Conservation (phyloP, 306 rosid genomes). For the Vigna angularis region DNA sequence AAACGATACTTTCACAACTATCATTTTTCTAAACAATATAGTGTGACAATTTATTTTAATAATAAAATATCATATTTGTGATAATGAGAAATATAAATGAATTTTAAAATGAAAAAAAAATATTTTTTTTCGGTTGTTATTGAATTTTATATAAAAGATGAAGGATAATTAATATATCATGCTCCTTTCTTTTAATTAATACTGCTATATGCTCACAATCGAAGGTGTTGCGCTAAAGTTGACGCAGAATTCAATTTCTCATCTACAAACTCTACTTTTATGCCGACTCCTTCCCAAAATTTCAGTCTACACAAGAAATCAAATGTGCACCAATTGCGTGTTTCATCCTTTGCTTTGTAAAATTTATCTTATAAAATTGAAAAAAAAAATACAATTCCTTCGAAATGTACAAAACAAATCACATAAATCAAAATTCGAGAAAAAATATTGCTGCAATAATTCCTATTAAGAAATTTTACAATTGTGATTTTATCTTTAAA, state of each 20-base stretch:
- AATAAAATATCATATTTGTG: too few relatives aligned
- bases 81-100: too few relatives aligned
- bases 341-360: background rate
- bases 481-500: slow-evolving; percentile 23
- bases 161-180: too few relatives aligned
- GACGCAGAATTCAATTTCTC: background rate
- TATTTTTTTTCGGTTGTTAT: too few relatives aligned
- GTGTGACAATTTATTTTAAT: too few relatives aligned
- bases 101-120: too few relatives aligned
- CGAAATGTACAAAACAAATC: background rate
- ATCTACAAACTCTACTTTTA: background rate
- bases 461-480: slow-evolving; percentile 53
- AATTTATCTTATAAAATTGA: background rate
- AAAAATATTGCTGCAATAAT: slow-evolving; percentile 44
- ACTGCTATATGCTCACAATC: background rate
- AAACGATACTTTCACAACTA: too few relatives aligned
- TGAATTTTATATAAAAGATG: too few relatives aligned
- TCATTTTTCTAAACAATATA: too few relatives aligned
- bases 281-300: too few relatives aligned
- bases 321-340: background rate
- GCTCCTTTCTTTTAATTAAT: too few relatives aligned
- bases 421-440: slow-evolving; percentile 34
- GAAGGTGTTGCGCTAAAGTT: background rate
- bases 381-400: background rate
- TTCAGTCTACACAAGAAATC: background rate